Evolutionary conservation across 2,329 filamentous ascomycete species (phyloP), one percentile per base, ranked within the genome.

Genomic region (Fusarium temperatum): DNA sequence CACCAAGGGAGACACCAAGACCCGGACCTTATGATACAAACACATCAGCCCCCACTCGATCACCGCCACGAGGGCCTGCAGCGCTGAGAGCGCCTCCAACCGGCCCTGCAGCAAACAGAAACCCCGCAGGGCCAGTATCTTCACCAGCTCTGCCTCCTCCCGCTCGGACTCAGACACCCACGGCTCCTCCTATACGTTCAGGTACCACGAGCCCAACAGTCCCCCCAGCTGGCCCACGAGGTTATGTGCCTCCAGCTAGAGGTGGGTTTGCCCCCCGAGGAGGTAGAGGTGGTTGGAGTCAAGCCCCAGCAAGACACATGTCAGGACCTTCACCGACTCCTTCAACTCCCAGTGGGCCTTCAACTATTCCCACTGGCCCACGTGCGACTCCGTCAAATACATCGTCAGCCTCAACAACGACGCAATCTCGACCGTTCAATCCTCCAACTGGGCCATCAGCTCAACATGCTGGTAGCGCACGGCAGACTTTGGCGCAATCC

Each of bases 31-130:
- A 75, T 63, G 83, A 79, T 35, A 67, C 78, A 47, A 78, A 78
- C 15, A 70, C 76, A 9, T 72, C 77, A 36, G 72, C 53, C n/a
- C 63, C 78, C 20, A 73, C 79, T 20, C 82, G 83, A 71, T 89
- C 88, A 24, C 88, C 88, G 18, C 88, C 88, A 7, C 85, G 87
- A 58, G 88, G 87, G 0, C 88, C 88, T 35, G 87, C 88, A 18
- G 87, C 87, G 20, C 80, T 89, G 24, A 84, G 87, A 69, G 84
- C 83, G 18, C 86, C 87, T 26, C 87, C 88, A 7, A 88, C 85
- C 1, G 87, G 82, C 1, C 81, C 82, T 47, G 76, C 80, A 11
- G 81, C 79, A 38, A 78, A 78, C 28, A 82, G 85, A 74, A 86
- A 81, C 75, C 83, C 82, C 65, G 77, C 80, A 69, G 80, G 77